Base-by-base conservation (phyloP, 1,284 basidiomycete genomes). In the Vanrija pseudolonga region DNA sequence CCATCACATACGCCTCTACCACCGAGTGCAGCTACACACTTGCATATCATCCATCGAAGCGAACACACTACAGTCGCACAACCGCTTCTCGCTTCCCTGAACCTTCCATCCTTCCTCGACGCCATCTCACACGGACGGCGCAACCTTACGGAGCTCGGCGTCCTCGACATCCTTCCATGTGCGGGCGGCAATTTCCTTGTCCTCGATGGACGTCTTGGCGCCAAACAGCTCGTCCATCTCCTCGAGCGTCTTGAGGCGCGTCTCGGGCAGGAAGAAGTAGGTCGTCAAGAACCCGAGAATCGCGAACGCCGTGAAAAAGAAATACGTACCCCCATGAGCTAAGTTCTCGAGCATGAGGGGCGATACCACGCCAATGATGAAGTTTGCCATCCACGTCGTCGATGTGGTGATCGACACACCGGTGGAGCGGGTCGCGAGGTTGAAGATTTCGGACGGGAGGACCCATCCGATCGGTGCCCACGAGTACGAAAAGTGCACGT, bases 151-250 rank as follows among this genome's bases (percentile, higher is more conserved):
- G 36, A 24, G 6, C 47, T 55, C 47, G 2, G 9, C 51, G 3
- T 8, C 22, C 37, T 40, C 47, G 17, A 53, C 22, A 23, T 56
- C 43, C 6, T 9, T 15, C 9, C 14, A 40, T 14, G 50, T 32
- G 6, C 46, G 32, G 22, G 46, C 38, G 12, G 50, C 50, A 8
- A 48, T 48, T 1, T 9, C 38, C 18, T 23, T 26, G 32, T 56
- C 55, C 37, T 53, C 46, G n/a, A 17, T 15, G 4, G 32, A 36
- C n/a, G 42, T 47, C 45, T 47, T 41, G n/a, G 48, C 23, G 45
- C 38, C 8, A 40, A 45, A 90, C 85, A 98, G 79, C 70, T 98
- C 93, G 0, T 90, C 90, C 19, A 98, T 79, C 70, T 89, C 93
- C 69, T 95, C 91, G 85, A 97, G 90, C 12, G 52, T 36, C 20